Conservation (phyloP, 2,329 filamentous ascomycete species). For the Colletotrichum paranaense region DNA sequence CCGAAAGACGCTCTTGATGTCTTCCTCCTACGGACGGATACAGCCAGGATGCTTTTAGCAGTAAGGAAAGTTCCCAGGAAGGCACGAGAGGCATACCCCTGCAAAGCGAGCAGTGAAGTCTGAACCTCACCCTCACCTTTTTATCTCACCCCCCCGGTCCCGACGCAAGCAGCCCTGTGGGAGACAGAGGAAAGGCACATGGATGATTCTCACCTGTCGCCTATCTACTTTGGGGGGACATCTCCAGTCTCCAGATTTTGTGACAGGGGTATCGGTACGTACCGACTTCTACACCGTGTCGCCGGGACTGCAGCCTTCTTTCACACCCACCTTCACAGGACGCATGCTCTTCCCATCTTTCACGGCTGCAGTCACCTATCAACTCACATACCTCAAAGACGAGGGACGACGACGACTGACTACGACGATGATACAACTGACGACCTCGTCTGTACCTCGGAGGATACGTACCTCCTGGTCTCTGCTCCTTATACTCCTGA, state of each 20-base stretch:
- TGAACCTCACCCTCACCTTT: background rate
- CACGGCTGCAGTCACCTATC: slow-evolving; percentile 14
- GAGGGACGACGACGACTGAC: background rate
- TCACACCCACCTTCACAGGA: slow-evolving; percentile 5
- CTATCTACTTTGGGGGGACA: background rate
- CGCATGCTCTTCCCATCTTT: slow-evolving; percentile 3
- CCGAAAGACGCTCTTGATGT: no score
- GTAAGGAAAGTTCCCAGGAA: background rate
- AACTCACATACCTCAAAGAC: slow-evolving; percentile 1
- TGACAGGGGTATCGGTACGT: slow-evolving; percentile 2
- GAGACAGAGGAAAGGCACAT: background rate
- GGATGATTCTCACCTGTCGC: slow-evolving; percentile 16
- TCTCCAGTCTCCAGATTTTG: background rate
- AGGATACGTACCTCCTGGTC: background rate
- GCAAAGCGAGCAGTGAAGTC: background rate
- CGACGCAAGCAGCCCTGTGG: slow-evolving; percentile 11
- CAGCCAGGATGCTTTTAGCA: background rate
- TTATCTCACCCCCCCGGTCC: background rate
- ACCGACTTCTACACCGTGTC: slow-evolving; percentile 1
- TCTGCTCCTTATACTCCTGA: background rate
- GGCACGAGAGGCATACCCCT: slow-evolving; percentile 14
- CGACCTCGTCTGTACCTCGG: background rate
- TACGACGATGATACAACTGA: background rate
- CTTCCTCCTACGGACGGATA: background rate
- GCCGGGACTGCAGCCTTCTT: background rate